These are phyloP conservation scores for Pluteus cervinus DNA, from an alignment of 768 basidiomycete genomes.

Conservation along the genomic window DNA sequence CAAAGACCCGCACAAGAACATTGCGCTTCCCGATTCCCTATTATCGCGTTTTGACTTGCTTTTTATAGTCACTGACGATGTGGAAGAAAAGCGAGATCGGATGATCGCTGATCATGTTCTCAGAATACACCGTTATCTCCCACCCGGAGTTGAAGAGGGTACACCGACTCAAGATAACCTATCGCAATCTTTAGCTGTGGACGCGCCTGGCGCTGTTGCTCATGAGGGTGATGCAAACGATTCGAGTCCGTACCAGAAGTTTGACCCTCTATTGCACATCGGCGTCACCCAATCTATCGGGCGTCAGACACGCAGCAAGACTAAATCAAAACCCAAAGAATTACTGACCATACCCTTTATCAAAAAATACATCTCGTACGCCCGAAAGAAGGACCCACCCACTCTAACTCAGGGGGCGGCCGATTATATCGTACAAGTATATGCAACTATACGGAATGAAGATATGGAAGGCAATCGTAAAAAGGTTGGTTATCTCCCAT, in stretches of 20 bases:
- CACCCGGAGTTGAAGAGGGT: slow-evolving; percentile 95
- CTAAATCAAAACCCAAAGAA: slow-evolving; percentile 67
- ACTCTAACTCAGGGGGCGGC: slow-evolving; percentile 89
- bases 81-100: slow-evolving; percentile 90
- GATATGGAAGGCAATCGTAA: slow-evolving; percentile 86
- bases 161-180: slow-evolving; percentile 86
- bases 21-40: slow-evolving; percentile 94
- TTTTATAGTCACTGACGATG: slow-evolving; percentile 97
- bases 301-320: slow-evolving; percentile 47
- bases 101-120: slow-evolving; percentile 96
- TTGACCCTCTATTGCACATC: slow-evolving; percentile 89
- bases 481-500: slow-evolving; percentile 42
- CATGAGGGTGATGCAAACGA: slow-evolving; percentile 55
- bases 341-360: slow-evolving; percentile 90
- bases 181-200: slow-evolving; percentile 82
- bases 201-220: slow-evolving; percentile 61
- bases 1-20: slow-evolving; percentile 98
- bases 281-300: slow-evolving; percentile 56
- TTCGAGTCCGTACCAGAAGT: slow-evolving; percentile 90
- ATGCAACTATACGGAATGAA: slow-evolving; percentile 88
- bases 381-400: slow-evolving; percentile 84
- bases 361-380: slow-evolving; percentile 98
- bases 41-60: slow-evolving; percentile 98
- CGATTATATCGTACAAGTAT: slow-evolving; percentile 89
- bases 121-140: slow-evolving; percentile 93